Evolutionary conservation across 2,329 filamentous ascomycete genomes (phyloP).

Genomic region (Boeremia exigua): DNA sequence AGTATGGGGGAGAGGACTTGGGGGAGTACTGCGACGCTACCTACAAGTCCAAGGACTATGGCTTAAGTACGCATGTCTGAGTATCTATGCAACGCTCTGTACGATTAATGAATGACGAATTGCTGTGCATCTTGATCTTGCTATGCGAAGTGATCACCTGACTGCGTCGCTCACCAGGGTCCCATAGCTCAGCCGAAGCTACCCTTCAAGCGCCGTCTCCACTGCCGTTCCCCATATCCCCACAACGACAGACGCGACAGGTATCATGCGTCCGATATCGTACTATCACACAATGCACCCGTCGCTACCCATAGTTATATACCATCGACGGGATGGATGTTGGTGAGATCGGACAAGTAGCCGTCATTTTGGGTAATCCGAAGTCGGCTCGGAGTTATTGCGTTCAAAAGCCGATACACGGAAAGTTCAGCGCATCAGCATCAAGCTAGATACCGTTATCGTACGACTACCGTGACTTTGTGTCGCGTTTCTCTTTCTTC

Average conservation of each 20-base stretch:
- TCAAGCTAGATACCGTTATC: not conserved
- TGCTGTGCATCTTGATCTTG: not conserved
- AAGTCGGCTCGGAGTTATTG: constrained; percentile 8
- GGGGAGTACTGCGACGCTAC: constrained; percentile 27
- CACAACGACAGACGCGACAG: not conserved
- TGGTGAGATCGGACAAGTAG: constrained; percentile 7
- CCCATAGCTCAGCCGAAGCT: constrained; percentile 6
- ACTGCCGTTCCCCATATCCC: not conserved
- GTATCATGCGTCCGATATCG: not conserved
- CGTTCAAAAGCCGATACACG: constrained; percentile 12
- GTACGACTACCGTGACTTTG: not conserved
- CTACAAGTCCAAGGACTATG: constrained; percentile 10
- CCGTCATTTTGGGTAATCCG: constrained; percentile 8
- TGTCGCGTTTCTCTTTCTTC: not conserved
- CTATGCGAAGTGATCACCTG: not conserved
- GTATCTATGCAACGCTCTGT: not conserved
- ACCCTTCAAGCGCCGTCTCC: constrained; percentile 6
- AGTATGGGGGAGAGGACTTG: constrained; percentile 34
- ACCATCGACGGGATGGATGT: not conserved
- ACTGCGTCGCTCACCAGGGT: not conserved
- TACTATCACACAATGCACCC: not conserved
- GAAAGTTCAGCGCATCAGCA: constrained; percentile 11
- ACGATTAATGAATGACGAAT: not conserved
- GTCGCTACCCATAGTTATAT: not conserved
- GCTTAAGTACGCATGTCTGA: not conserved